These are phyloP conservation scores for Periconia sp. DNA, from an alignment of 2,329 filamentous ascomycete species.

Conservation along the genomic window DNA sequence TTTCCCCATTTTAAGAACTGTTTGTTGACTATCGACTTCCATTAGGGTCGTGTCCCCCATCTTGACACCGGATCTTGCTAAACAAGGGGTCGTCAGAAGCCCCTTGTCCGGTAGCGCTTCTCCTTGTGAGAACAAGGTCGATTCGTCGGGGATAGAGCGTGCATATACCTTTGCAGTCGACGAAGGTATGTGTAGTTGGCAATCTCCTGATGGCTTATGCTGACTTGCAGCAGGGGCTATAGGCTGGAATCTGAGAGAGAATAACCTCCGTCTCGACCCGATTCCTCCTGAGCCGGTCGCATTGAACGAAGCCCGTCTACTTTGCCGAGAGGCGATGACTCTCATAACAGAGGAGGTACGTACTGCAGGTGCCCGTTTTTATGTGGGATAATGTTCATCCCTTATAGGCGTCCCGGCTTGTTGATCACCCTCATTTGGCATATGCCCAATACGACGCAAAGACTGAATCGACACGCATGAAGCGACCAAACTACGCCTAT, in stretches of 20 bases:
- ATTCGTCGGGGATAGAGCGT: constrained; percentile 21
- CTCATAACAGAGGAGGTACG: constrained; percentile 36
- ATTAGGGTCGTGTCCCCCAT: too few species aligned
- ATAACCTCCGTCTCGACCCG: constrained; percentile 25
- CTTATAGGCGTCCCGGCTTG: constrained; percentile 27
- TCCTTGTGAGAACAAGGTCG: constrained; percentile 18
- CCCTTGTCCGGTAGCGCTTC: constrained; percentile 10
- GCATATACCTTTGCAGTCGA: constrained; percentile 33
- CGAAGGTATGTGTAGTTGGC: too few species aligned
- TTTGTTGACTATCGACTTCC: too few species aligned
- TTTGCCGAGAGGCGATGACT: constrained; percentile 38
- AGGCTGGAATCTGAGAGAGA: constrained; percentile 27
- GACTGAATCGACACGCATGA: constrained; percentile 34
- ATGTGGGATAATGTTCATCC: too few species aligned
- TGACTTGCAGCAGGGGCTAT: background rate
- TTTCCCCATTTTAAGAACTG: too few species aligned
- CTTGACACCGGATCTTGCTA: too few species aligned
- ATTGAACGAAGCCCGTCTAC: constrained; percentile 33
- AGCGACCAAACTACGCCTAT: constrained; percentile 38
- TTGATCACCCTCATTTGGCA: constrained; percentile 37
- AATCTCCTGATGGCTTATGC: too few species aligned
- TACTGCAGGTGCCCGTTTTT: background rate
- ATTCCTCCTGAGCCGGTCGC: constrained; percentile 33
- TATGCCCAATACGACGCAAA: constrained; percentile 33
- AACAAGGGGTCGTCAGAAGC: too few species aligned